Evolutionary conservation across 371 early-diverging fungal genomes (phyloP), one percentile per base, ranked within the genome.

Genomic region (Mucor mucedo): DNA sequence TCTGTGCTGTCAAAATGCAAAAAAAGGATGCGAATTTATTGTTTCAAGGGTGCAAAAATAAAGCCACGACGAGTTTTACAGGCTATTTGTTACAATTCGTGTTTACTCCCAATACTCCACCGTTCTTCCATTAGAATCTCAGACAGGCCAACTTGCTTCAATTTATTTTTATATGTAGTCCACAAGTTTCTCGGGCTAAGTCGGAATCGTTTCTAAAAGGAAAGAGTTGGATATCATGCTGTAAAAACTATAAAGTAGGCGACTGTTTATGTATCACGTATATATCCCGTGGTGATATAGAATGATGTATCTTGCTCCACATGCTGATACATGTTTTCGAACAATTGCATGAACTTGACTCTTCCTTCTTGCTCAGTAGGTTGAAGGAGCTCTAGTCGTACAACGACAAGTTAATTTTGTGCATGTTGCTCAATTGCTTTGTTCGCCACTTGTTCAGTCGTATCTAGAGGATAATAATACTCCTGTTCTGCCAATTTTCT

Each of bases 81-180:
- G 41, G 65, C 52, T 8, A 64, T 39, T 40, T 61, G 32, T n/a
- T 61, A 63, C 38, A 72, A 49, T 9, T 55, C 9, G 21, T 67
- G 47, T 30, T 75, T 72, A 45, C 72, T 70, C 21, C 63, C 69
- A 44, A 63, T 49, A 33, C 58, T 63, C 76, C 76, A 76, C 4
- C 72, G 65, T 27, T 76, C 68, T 38, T 70, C 66, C 33, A 65
- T 57, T 5, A 72, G 70, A 35, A 76, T 72, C 14, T 65, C 63
- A 7, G 67, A 63, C 16, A 76, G 52, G 6, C 65, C 65, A 16
- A 52, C 44, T 4, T 32, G 39, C 16, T 69, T 70, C 30, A 70
- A 30, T 14, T 63, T 68, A 41, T 67, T 68, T 52, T 71, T 74
- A 55, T n/a, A n/a, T n/a, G n/a, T 60, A 74, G 28, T 49, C 48